phyloP scores from a whole-genome alignment of 2,329 filamentous ascomycete species.

The Pseudogymnoascus sp. region DNA sequence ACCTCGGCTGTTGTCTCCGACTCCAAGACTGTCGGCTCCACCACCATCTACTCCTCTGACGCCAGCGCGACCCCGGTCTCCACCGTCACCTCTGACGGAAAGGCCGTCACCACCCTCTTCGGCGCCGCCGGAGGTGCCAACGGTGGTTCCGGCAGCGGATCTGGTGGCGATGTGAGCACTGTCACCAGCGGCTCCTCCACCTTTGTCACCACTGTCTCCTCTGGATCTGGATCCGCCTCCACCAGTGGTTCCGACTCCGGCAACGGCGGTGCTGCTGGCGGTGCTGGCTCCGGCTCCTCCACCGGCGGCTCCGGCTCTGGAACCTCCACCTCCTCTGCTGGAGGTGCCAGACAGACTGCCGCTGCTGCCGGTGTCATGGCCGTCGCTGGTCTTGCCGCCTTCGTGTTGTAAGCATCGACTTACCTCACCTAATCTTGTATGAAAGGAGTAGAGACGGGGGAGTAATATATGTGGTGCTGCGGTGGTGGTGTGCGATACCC shows the following conservation, averaged over 20 bases:
- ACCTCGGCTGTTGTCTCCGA: not conserved
- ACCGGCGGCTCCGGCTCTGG: constrained; percentile 12
- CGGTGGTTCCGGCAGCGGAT: not conserved
- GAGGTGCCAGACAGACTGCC: constrained; percentile 4
- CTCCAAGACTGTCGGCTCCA: constrained; percentile 10
- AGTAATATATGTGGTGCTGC: not conserved
- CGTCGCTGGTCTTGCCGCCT: constrained; percentile 5
- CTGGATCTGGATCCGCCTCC: not conserved
- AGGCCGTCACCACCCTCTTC: not conserved
- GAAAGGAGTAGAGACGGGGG: not conserved
- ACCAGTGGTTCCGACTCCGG: not conserved
- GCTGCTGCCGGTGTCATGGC: constrained; percentile 8
- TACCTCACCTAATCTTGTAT: not conserved
- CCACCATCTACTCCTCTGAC: constrained; percentile 11
- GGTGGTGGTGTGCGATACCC: not conserved
- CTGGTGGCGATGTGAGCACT: constrained; percentile 19
- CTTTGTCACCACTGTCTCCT: constrained; percentile 19
- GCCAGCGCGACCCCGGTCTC: constrained; percentile 1
- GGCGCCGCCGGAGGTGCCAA: not conserved
- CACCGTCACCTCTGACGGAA: not conserved
- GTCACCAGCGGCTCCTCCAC: constrained; percentile 20
- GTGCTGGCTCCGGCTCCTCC: constrained; percentile 14
- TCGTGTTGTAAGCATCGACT: constrained; percentile 5
- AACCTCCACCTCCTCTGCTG: constrained; percentile 12
- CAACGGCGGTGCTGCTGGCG: constrained; percentile 11